phyloP scores from a whole-genome alignment of 2,329 filamentous ascomycete genomes.

The Aspergillus persii region DNA sequence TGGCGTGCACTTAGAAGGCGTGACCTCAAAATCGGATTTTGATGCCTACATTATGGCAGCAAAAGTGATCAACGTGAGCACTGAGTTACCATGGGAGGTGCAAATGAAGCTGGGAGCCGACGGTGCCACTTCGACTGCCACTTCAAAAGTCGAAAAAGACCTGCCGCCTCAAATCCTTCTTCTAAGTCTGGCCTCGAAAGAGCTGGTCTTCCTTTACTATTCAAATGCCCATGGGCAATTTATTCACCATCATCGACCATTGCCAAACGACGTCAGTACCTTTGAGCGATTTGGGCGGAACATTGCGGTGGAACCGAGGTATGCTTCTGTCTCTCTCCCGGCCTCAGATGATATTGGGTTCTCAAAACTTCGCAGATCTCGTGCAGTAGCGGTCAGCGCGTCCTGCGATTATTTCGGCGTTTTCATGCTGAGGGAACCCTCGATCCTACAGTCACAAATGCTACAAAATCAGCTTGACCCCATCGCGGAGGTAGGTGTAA shows the following conservation, averaged over 20 bases:
- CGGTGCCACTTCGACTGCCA: slow-evolving; percentile 5
- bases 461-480: slow-evolving; percentile 52
- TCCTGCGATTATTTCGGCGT: slow-evolving; percentile 69
- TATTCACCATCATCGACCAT: slow-evolving; percentile 56
- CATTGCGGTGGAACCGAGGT: slow-evolving; percentile 77
- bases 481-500: slow-evolving; percentile 53
- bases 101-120: slow-evolving; percentile 26
- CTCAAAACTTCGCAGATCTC: slow-evolving; percentile 39
- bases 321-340: slow-evolving; percentile 20
- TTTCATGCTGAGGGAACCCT: slow-evolving; percentile 64
- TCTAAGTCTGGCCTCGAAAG: slow-evolving; percentile 69
- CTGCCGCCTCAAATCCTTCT: slow-evolving; percentile 79
- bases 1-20: slow-evolving; percentile 66
- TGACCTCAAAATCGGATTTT: slow-evolving; percentile 79
- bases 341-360: slow-evolving; percentile 3
- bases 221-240: slow-evolving; percentile 55
- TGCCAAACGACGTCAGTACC: slow-evolving; percentile 56
- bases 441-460: slow-evolving; percentile 53
- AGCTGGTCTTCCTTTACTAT: slow-evolving; percentile 75
- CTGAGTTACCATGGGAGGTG: slow-evolving; percentile 38
- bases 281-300: slow-evolving; percentile 60
- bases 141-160: slow-evolving; percentile 14
- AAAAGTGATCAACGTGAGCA: slow-evolving; percentile 65
- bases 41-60: slow-evolving; percentile 75
- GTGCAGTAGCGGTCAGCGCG: slow-evolving; percentile 66